Evolutionary conservation across 805 yeast species (phyloP).

Genomic region (Metschnikowia picachoensis): DNA sequence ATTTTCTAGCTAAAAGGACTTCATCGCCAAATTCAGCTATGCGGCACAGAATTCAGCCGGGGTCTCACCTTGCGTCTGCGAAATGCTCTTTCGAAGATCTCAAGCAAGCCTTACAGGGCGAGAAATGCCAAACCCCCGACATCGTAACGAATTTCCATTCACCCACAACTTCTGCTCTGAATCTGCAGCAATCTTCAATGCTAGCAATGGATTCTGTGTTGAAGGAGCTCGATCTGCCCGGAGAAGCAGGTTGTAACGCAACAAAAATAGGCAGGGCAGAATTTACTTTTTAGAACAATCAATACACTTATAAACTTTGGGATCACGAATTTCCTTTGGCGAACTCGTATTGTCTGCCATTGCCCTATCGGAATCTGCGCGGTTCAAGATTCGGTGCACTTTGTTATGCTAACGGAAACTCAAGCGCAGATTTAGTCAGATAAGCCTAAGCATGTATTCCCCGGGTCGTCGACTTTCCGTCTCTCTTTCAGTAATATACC

Average conservation of each 20-base stretch:
- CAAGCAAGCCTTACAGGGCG: constrained; percentile 12
- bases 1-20: not conserved
- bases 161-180: constrained; percentile 15
- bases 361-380: not conserved
- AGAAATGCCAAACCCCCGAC: constrained; percentile 18
- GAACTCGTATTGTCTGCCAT: not conserved
- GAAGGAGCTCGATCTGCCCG: constrained; percentile 1
- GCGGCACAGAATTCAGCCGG: not conserved
- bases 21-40: constrained; percentile 2
- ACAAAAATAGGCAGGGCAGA: constrained; percentile 5
- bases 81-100: constrained; percentile 8
- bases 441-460: not conserved
- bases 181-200: constrained; percentile 14
- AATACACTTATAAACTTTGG: too few relatives aligned
- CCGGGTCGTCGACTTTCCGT: constrained; percentile 1
- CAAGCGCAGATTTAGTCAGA: not conserved
- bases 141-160: constrained; percentile 17
- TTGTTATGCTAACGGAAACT: constrained; percentile 1
- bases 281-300: constrained; percentile 3
- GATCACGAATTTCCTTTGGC: not conserved
- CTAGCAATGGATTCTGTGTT: constrained; percentile 4
- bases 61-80: constrained; percentile 3
- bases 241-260: not conserved
- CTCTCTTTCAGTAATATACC: not conserved
- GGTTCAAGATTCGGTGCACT: not conserved